phyloP scores from a whole-genome alignment of 225 moss, liverwort and hornwort genomes.

The Pseudisothecium myosuroides region DNA sequence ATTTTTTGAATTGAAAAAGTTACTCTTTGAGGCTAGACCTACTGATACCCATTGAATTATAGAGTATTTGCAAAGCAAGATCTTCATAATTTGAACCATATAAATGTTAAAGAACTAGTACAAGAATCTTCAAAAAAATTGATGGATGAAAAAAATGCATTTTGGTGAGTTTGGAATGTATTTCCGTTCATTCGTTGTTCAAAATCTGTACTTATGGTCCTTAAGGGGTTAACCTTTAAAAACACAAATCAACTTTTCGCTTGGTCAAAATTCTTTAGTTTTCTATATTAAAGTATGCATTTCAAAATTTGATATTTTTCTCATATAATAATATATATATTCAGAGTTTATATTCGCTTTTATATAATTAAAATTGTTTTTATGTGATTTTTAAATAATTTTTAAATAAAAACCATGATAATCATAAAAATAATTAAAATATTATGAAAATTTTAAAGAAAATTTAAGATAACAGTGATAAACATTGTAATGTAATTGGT shows the following conservation, averaged over 20 bases:
- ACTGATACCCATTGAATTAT: too few species aligned
- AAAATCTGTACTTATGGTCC: too few species aligned
- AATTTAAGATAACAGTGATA: not conserved
- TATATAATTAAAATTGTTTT: not conserved
- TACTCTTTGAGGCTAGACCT: too few species aligned
- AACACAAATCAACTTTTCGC: accelerated
- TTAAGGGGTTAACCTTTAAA: not conserved
- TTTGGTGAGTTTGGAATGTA: too few species aligned
- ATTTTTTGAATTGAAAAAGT: too few species aligned
- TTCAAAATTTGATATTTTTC: not conserved
- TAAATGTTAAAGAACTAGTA: too few species aligned
- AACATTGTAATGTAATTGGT: accelerated
- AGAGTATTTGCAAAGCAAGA: too few species aligned
- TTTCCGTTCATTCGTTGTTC: too few species aligned
- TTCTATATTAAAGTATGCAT: not conserved
- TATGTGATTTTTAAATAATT: not conserved
- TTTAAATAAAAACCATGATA: not conserved
- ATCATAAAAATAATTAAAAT: not conserved
- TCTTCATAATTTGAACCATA: too few species aligned
- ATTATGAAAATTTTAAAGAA: accelerated
- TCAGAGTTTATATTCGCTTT: not conserved
- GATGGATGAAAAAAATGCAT: too few species aligned
- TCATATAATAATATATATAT: too few species aligned
- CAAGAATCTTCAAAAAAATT: too few species aligned
- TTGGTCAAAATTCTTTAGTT: not conserved